Conservation (phyloP, 2,329 filamentous ascomycete species). For the Colletotrichum viniferum region DNA sequence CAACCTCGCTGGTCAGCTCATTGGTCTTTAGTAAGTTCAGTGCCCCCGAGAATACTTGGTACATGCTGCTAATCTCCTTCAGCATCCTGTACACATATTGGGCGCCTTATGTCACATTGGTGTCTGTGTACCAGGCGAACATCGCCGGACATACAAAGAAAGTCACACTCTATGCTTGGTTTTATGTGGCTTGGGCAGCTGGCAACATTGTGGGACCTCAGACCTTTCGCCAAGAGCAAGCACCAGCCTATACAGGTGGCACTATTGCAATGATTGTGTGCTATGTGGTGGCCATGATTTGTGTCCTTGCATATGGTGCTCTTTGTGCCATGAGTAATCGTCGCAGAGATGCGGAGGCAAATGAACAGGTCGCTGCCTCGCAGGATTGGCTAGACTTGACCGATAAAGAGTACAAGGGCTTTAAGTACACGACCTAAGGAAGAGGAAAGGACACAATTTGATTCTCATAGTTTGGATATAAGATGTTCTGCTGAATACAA, state of each 20-base stretch:
- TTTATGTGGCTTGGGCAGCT: background rate
- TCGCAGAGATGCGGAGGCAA: background rate
- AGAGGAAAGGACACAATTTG: background rate
- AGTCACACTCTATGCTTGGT: background rate
- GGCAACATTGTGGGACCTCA: background rate
- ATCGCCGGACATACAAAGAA: background rate
- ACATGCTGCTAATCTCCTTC: background rate
- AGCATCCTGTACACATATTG: background rate
- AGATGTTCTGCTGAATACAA: background rate
- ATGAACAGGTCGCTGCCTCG: background rate
- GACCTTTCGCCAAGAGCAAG: background rate
- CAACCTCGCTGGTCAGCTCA: background rate
- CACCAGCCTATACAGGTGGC: background rate
- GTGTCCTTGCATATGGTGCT: background rate
- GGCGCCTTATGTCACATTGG: background rate
- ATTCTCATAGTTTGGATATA: background rate
- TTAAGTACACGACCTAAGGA: background rate
- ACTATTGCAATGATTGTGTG: background rate
- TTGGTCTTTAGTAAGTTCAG: background rate
- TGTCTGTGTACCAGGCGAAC: background rate
- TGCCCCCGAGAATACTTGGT: background rate
- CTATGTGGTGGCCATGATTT: background rate
- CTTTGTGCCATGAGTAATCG: background rate
- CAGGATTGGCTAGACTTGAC: background rate
- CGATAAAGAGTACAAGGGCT: background rate